Evolutionary conservation across 2,329 filamentous ascomycete genomes (phyloP), one percentile per base, ranked within the genome.

Genomic region (Monosporascus ibericus): DNA sequence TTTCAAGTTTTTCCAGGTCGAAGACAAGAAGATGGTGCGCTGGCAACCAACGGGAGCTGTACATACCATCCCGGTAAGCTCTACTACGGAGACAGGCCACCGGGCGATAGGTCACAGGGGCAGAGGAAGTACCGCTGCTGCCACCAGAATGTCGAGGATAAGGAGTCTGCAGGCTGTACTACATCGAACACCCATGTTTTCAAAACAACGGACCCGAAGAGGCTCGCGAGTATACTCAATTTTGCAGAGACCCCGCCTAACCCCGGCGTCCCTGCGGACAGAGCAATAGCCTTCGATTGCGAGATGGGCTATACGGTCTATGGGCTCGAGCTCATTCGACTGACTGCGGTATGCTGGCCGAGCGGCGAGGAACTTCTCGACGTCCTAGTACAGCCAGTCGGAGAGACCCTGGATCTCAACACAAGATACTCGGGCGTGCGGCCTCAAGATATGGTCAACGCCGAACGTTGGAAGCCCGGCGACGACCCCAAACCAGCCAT

Each of bases 221-320:
- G 91, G 22, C 76, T 99, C 25, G 90, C 91, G 0, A 74, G 85
- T 0, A 73, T 92, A 3, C 78, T 95, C 62, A 91, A 92, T 49
- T 99, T 95, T 67, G 79, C 83, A 52, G 71, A 82, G 55, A 97
- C 94, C 0, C 92, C 92, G 0, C 70, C 76, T 14, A 91, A 90
- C 58, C 67, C 73, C 1, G 62, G 71, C 2, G 75, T 73, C 1
- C 72, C 75, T 0, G 62, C 69, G 1, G 72, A 79, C 49, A 80
- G 81, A 37, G 89, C 87, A 2, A 84, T 97, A 11, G 87, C 85
- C 58, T 92, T 99, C 63, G 94, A 99, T 68, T 97, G 94, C 63
- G 94, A 99, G 67, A 99, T 99, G 94, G 90, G 89, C 5, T 97
- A 95, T 65, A 99, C 95, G 0, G 88, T 89, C 1, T 71, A 87